These are phyloP conservation scores for Aspergillus japonicus DNA, from an alignment of 2,329 filamentous ascomycete species.

Conservation along the genomic window DNA sequence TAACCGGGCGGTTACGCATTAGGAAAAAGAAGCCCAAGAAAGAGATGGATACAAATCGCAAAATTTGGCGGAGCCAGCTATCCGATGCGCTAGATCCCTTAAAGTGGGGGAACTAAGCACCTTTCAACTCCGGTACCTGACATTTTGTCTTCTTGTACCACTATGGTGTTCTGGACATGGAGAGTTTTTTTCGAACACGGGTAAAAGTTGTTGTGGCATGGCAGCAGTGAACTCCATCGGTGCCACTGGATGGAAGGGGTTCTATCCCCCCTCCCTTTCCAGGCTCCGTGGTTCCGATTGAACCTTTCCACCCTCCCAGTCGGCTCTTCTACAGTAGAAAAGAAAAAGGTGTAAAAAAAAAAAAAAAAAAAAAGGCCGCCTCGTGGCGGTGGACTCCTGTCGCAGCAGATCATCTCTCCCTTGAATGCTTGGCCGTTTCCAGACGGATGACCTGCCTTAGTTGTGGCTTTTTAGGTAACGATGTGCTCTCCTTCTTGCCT, in stretches of 20 bases:
- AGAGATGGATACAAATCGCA: neutral
- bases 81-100: slow-evolving; percentile 1
- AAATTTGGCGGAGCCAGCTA: slow-evolving; percentile 1
- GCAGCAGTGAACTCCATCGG: slow-evolving; percentile 1
- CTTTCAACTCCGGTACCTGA: slow-evolving; percentile 13
- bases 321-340: too few species aligned
- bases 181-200: neutral
- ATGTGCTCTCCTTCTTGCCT: neutral
- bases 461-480: neutral
- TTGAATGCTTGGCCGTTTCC: slow-evolving; percentile 23
- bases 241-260: neutral
- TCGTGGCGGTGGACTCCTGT: slow-evolving; percentile 25
- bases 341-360: neutral
- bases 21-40: neutral
- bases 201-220: slow-evolving; percentile 1
- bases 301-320: slow-evolving; percentile 8
- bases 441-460: slow-evolving; percentile 10
- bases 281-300: neutral
- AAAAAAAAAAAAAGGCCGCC: slow-evolving; percentile 20
- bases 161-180: neutral
- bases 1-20: too few species aligned
- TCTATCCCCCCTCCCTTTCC: neutral
- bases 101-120: slow-evolving; percentile 10
- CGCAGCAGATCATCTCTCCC: slow-evolving; percentile 23
- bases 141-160: slow-evolving; percentile 9